Evolutionary conservation across 208 protist species (phyloP), one percentile per base, ranked within the genome.

Genomic region (Trypanosoma conorhini): DNA sequence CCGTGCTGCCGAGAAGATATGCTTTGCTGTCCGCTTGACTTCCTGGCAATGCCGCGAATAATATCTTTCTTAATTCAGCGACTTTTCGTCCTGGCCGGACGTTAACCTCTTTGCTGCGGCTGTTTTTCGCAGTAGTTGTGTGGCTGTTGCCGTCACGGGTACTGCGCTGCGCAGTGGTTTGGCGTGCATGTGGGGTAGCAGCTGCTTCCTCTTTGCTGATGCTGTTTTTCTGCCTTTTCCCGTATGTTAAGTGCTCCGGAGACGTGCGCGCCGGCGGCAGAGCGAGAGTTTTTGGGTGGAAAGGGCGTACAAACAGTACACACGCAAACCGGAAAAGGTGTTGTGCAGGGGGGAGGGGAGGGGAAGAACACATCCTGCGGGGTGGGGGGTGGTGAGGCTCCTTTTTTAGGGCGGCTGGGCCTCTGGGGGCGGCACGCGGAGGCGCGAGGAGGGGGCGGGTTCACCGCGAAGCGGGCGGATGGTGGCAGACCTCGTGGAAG

Each of bases 1-100:
- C n/a, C 9, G 44, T 59, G 30, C 26, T 35, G 67, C 67, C 67
- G 67, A 72, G 67, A 66, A 59, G 51, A 59, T 0, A 46, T 46
- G 9, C 42, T 10, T 46, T 19, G 42, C 1, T 46, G 1, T 12
- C 8, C 3, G 42, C 5, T 15, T 10, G 42, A 46, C 42, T 15
- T 21, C 8, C 9, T 19, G 8, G 42, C 1, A 21, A 46, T 46
- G 8, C 15, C 17, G 17, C 3, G 42, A 46, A 46, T 10, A 2
- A 44, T 35, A 13, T 30, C 35, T 38, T 46, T 19, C 17, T 46
- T 46, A 46, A 46, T 46, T 46, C 15, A 12, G 15, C 42, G 42
- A 46, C 8, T 10, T 46, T 46, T 46, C 17, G 15, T 46, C 15
- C 8, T 46, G 42, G 15, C 17, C 15, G 9, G 1, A 46, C 15